These are phyloP conservation scores for Escallonia rubra DNA, from an alignment of 129 eudicot species.

Conservation along the genomic window DNA sequence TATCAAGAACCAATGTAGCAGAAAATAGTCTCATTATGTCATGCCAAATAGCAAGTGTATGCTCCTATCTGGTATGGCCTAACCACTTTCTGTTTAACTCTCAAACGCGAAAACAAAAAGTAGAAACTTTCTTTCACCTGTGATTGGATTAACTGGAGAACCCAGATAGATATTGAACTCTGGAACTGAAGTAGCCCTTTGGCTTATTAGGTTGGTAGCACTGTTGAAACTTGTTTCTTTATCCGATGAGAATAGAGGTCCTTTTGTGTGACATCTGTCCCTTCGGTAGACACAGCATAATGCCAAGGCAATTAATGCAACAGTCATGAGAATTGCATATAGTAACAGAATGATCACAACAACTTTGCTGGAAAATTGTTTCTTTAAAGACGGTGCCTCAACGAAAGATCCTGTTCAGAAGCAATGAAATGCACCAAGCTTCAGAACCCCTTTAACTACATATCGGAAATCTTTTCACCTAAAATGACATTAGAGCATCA, in stretches of 20 bases:
- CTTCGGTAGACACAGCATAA: constrained; percentile 46
- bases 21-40: no score
- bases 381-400: constrained; percentile 37
- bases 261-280: constrained; percentile 37
- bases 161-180: constrained; percentile 32
- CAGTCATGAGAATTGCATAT: constrained; percentile 47
- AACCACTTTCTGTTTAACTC: no score
- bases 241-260: constrained; percentile 48
- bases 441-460: not conserved
- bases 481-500: no score
- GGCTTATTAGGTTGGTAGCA: constrained; percentile 61
- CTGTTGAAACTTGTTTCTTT: constrained; percentile 67
- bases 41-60: no score
- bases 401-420: constrained; percentile 41
- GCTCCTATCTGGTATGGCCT: no score
- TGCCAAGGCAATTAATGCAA: constrained; percentile 38
- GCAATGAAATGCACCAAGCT: constrained; percentile 7
- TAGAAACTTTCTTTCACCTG: constrained; percentile 33
- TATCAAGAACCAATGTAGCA: no score
- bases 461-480: not conserved
- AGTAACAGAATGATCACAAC: constrained; percentile 46
- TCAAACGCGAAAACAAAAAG: no score
- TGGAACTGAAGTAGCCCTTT: constrained; percentile 39
- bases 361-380: constrained; percentile 46
- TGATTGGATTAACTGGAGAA: constrained; percentile 31